Percentiles rank a stretch among this genome's conserved stretches.
Evolutionary conservation across 257 asterid species (phyloP).

Genomic region (Solanum dulcamara): DNA sequence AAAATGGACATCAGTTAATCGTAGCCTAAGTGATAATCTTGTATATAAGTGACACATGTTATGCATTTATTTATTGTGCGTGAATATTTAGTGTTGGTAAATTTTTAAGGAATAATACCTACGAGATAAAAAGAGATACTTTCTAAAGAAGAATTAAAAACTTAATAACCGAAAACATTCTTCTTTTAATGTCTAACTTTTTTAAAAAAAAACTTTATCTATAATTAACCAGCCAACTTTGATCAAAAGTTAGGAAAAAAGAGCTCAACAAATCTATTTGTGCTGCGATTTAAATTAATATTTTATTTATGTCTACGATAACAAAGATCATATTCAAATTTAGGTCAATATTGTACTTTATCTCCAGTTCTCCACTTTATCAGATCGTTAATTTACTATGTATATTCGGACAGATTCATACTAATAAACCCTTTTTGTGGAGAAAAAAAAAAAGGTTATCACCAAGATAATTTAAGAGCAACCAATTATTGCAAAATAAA

Average conservation of each 20-base stretch:
- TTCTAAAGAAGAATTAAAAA: neutral
- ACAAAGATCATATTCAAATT: neutral
- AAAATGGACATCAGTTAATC: too few relatives aligned
- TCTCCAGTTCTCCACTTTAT: neutral
- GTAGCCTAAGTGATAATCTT: neutral
- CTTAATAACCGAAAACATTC: too few relatives aligned
- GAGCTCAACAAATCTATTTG: neutral
- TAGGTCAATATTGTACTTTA: neutral
- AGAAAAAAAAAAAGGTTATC: neutral
- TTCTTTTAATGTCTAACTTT: too few relatives aligned
- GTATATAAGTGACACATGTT: neutral
- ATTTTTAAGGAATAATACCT: too few relatives aligned
- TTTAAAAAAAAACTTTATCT: too few relatives aligned
- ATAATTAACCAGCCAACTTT: neutral
- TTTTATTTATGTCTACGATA: neutral
- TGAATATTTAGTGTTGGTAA: neutral
- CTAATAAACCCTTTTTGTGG: neutral
- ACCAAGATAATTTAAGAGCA: neutral
- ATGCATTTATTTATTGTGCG: neutral
- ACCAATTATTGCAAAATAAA: neutral
- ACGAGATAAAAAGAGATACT: neutral
- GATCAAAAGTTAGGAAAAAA: neutral
- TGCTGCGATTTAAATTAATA: neutral
- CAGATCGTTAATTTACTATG: neutral
- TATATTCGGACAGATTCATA: neutral